phyloP scores from a whole-genome alignment of 2,329 filamentous ascomycete species.

The Beauveria australis region DNA sequence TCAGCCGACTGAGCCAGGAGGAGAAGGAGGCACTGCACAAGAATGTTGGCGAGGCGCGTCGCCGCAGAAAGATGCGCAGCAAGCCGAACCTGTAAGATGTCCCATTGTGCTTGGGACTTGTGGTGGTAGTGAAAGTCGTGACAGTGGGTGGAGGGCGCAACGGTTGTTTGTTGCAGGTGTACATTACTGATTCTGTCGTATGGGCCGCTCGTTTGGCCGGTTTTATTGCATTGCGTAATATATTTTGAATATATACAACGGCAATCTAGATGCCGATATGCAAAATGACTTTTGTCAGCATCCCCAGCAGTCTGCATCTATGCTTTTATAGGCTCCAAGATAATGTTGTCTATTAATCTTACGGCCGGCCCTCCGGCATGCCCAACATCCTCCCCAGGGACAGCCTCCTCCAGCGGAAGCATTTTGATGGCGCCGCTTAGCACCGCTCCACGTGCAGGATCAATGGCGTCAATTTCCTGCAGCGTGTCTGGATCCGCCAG shows the following conservation, averaged over 20 bases:
- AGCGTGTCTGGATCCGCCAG: slow-evolving; percentile 79
- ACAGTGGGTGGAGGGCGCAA: not conserved
- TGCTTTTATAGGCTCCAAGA: slow-evolving; percentile 42
- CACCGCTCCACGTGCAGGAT: slow-evolving; percentile 65
- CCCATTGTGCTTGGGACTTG: not conserved
- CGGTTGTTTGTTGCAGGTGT: not conserved
- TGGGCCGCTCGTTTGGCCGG: not conserved
- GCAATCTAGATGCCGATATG: not conserved
- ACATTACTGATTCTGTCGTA: not conserved
- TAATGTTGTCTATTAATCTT: slow-evolving; percentile 88
- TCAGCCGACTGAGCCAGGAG: slow-evolving; percentile 40
- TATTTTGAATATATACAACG: slow-evolving; percentile 1
- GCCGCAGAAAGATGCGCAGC: slow-evolving; percentile 40
- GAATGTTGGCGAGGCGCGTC: slow-evolving; percentile 37
- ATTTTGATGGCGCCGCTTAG: slow-evolving; percentile 89
- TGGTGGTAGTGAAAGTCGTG: no score
- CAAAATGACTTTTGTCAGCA: not conserved
- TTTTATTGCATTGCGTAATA: not conserved
- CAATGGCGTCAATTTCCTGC: slow-evolving; percentile 66
- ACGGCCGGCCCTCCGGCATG: slow-evolving; percentile 66
- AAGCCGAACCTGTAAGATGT: slow-evolving; percentile 39
- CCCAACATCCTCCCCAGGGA: slow-evolving; percentile 66
- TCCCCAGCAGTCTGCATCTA: not conserved
- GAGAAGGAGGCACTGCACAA: slow-evolving; percentile 38
- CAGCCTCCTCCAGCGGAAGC: slow-evolving; percentile 65